Evolutionary conservation across 2,329 filamentous ascomycete species (phyloP), one percentile per base, ranked within the genome.

Genomic region (Colletotrichum musicola): DNA sequence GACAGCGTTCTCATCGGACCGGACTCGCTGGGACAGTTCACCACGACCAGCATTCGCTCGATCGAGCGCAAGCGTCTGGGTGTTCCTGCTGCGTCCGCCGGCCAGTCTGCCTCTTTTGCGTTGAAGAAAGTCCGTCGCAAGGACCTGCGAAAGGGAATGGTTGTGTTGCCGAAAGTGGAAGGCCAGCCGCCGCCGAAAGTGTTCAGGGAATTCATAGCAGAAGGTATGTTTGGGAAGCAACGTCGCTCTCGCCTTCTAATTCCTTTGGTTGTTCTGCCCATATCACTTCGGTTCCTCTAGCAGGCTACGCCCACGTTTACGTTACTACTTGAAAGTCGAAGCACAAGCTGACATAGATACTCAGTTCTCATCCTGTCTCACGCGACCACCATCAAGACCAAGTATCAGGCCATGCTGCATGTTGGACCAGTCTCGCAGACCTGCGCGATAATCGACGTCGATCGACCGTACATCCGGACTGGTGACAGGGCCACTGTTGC

Each of bases 341-440:
- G 51, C 35, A 16, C 46, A 18, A 61, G 18, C 40, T 71, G 35
- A 63, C 47, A 73, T 53, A 62, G 44, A 73, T 54, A 25, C 18
- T 0, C 65, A 90, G 96, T 99, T 1, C 86, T 99, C 22, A 98
- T 99, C 73, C 86, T 99, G 6, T 97, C 93, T 4, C 96, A 99
- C 76, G 94, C 95, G 0, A 99, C 96, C 0, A 99, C 96, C 50
- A 99, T 99, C 80, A 96, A 97, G 80, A 94, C 91, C 0, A 95
- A 94, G 75, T 99, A 99, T 73, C 96, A 99, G 82, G 96, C 96
- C 0, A 99, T 98, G 95, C 86, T 99, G 22, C 96, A 99, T 75
- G 95, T 99, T 4, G 96, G 96, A 0, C 93, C 96, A 0, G 93
- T 99, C 50, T 94, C 92, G 47, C 96, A 99, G 81, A 99, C 96